Evolutionary conservation across 2,329 filamentous ascomycete species (phyloP), one percentile per base, ranked within the genome.

Genomic region (Bertia moriformis): DNA sequence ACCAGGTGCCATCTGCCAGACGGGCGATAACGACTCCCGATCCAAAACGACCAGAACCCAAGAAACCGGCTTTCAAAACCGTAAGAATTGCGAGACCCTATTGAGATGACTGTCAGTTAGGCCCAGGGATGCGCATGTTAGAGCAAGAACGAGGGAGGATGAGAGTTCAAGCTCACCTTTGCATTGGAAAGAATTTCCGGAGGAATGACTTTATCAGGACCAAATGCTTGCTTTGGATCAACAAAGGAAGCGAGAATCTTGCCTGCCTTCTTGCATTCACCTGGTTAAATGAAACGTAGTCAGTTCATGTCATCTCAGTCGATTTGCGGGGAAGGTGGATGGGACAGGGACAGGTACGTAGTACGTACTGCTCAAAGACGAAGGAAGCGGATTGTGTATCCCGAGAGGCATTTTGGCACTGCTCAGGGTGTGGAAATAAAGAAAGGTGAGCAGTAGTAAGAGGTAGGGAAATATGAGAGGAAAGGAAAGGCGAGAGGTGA

Each of bases 141-240:
- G 18, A 29, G 37, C 22, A 24, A 42, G 33, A 38, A 37, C 37
- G 37, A 17, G 15, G 27, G 38, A 38, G 39, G 40, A 38, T 41
- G 33, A 40, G 38, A 41, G 27, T 27, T 20, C 42, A 35, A 44
- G 38, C 50, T 43, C 62, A 86, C 83, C 76, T 98, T 95, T 52
- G 91, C 91, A 59, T 85, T 85, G 46, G 83, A 82, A 50, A 98
- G 78, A 49, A 98, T 73, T 39, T 80, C 73, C 4, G 89, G 88
- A 38, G 91, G 91, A 50, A 98, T 98, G 56, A 98, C 79, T 61
- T 96, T 96, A 61, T 96, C 91, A 41, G 91, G 89, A 4, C 89
- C 87, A 58, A 96, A 94, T 15, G 89, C 66, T 65, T 96, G 89
- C 54, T 79, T 75, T 15, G 91, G 91, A 56, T 96, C 91, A 56